A percentile compares a stretch with the other conserved stretches of the same genome.
These are phyloP conservation scores for Asterochloris erici DNA, from an alignment of 139 green algal genomes.

Conservation along the genomic window DNA sequence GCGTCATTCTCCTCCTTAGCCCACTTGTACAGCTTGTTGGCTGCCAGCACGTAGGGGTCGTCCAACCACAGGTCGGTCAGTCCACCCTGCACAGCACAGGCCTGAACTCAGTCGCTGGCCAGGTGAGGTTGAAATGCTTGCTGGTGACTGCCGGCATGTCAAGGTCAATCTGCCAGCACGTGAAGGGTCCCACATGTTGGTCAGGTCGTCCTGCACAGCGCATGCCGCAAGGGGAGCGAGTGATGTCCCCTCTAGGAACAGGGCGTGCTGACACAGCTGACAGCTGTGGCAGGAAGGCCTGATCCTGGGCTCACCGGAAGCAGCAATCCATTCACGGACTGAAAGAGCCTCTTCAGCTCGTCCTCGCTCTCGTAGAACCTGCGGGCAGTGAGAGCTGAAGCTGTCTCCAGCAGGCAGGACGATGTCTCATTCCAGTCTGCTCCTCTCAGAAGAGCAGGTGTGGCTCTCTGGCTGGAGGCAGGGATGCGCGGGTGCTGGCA, in stretches of 20 bases:
- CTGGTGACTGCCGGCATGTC: too few relatives aligned
- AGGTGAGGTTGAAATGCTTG: not conserved
- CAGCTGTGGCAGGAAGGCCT: too few relatives aligned
- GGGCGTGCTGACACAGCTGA: too few relatives aligned
- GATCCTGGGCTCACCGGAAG: conserved; percentile 46
- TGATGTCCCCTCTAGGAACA: too few relatives aligned
- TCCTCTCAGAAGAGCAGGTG: too few relatives aligned
- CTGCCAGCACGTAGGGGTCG: conserved; percentile 74
- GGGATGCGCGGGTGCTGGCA: too few relatives aligned
- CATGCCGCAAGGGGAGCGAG: too few relatives aligned
- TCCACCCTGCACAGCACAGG: conserved; percentile 45
- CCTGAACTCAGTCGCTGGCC: not conserved
- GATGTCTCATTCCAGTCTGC: too few relatives aligned
- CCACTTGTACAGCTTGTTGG: conserved; percentile 79
- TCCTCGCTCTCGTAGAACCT: conserved; percentile 63
- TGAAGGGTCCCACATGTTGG: too few relatives aligned
- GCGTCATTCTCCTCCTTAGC: conserved; percentile 65
- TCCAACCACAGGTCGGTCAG: conserved; percentile 81
- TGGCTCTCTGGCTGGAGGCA: too few relatives aligned
- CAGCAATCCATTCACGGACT: conserved; percentile 72
- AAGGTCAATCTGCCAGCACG: too few relatives aligned
- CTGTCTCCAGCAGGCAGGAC: not conserved
- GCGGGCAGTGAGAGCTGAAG: not conserved
- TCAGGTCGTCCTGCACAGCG: too few relatives aligned
- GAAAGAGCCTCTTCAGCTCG: conserved; percentile 75